Percentiles rank a stretch among this genome's conserved stretches.
phyloP scores from a whole-genome alignment of 371 early-diverging fungal species.

The Zopfochytrium polystomum region DNA sequence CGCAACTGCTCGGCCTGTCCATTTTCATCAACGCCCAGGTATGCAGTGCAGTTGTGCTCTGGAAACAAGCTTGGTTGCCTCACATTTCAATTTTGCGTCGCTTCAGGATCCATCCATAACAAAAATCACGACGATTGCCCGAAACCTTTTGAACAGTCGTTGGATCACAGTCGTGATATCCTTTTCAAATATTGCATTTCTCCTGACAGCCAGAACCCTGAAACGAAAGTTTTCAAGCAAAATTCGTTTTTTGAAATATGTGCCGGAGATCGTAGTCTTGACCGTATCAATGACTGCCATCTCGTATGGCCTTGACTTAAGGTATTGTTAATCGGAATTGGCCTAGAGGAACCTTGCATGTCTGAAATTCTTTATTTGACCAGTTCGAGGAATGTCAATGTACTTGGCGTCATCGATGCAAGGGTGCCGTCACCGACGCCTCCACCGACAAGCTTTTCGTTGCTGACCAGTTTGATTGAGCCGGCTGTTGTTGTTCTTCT shows the following conservation, averaged over 20 bases:
- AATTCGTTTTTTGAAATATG: slow-evolving; percentile 6
- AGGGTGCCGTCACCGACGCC: slow-evolving; percentile 16
- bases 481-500: slow-evolving; percentile 27
- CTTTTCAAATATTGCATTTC: slow-evolving; percentile 26
- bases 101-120: slow-evolving; percentile 21
- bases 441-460: slow-evolving; percentile 15
- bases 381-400: slow-evolving; percentile 21
- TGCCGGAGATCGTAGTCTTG: slow-evolving; percentile 32
- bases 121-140: slow-evolving; percentile 17
- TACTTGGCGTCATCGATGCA: slow-evolving; percentile 31
- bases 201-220: slow-evolving; percentile 16
- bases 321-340: too few relatives aligned
- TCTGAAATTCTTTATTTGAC: too few relatives aligned
- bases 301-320: slow-evolving; percentile 4
- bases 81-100: too few relatives aligned
- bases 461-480: slow-evolving; percentile 21
- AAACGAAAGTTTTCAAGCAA: slow-evolving; percentile 15
- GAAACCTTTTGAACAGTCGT: slow-evolving; percentile 14
- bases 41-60: too few relatives aligned
- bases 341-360: too few relatives aligned
- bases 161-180: slow-evolving; percentile 22
- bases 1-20: slow-evolving; percentile 29
- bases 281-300: slow-evolving; percentile 26
- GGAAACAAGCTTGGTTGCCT: too few relatives aligned
- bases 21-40: slow-evolving; percentile 16